Evolutionary conservation across 1,139 yeast species (phyloP).

Genomic region (Scheffersomyces titani): DNA sequence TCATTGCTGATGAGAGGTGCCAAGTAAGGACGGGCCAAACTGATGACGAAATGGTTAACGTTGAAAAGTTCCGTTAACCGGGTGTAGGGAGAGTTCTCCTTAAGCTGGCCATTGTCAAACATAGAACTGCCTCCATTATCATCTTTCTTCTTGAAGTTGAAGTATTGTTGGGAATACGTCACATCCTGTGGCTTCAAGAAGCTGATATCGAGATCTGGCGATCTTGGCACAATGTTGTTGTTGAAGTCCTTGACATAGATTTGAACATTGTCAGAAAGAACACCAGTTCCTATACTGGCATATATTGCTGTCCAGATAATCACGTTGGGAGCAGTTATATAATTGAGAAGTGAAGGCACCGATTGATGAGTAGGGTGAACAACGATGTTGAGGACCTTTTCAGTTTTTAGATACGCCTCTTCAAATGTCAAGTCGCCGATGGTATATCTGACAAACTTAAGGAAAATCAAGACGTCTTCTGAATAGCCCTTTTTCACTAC

Average conservation of each 20-base stretch:
- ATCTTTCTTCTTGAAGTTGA: conserved; percentile 19
- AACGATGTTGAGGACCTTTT: conserved; percentile 80
- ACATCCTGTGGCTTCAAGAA: conserved; percentile 52
- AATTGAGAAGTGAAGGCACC: conserved; percentile 78
- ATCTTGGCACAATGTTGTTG: conserved; percentile 51
- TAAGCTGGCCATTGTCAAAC: conserved; percentile 21
- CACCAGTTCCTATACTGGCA: conserved; percentile 73
- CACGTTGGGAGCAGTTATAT: conserved; percentile 93
- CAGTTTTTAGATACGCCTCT: conserved; percentile 87
- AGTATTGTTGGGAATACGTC: conserved; percentile 44
- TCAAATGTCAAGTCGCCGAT: conserved; percentile 88
- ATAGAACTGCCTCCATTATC: conserved; percentile 6
- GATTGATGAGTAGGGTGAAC: conserved; percentile 80
- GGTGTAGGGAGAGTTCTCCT: conserved; percentile 69
- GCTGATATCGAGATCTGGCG: conserved; percentile 33
- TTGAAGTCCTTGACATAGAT: conserved; percentile 70
- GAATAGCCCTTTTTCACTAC: conserved; percentile 76
- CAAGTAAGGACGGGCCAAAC: conserved; percentile 88
- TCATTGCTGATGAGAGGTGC: conserved; percentile 89
- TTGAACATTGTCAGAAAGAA: conserved; percentile 59
- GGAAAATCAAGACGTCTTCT: conserved; percentile 76
- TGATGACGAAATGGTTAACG: conserved; percentile 87
- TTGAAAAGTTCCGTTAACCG: conserved; percentile 88
- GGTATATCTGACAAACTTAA: conserved; percentile 74
- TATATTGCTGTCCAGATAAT: conserved; percentile 83